Evolutionary conservation across 2,329 filamentous ascomycete genomes (phyloP).

Genomic region (Penicillium oxalicum): DNA sequence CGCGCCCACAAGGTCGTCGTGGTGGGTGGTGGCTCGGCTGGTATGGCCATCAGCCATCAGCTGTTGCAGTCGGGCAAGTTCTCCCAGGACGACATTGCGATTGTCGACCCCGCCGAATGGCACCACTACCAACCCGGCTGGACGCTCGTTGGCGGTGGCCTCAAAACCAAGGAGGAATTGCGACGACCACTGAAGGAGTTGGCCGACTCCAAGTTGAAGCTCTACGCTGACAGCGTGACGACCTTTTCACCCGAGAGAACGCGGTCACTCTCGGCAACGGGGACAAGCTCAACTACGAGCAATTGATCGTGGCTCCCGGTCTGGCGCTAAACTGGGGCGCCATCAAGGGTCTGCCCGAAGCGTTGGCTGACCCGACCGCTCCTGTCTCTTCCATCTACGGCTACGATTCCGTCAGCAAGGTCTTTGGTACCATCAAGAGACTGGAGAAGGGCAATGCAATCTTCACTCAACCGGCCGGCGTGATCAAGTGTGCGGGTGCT

Average conservation of each 20-base stretch:
- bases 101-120: slow-evolving; percentile 57
- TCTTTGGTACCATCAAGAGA: slow-evolving; percentile 44
- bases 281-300: slow-evolving; percentile 55
- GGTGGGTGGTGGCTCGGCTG: slow-evolving; percentile 61
- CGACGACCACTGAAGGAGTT: slow-evolving; percentile 47
- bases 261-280: slow-evolving; percentile 51
- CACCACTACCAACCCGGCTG: slow-evolving; percentile 66
- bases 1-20: slow-evolving; percentile 59
- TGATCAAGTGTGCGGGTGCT: slow-evolving; percentile 57
- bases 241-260: slow-evolving; percentile 53
- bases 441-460: slow-evolving; percentile 49
- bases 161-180: slow-evolving; percentile 58
- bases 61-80: slow-evolving; percentile 57
- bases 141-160: slow-evolving; percentile 62
- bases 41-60: slow-evolving; percentile 61
- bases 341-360: slow-evolving; percentile 54
- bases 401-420: slow-evolving; percentile 52
- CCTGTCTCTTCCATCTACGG: slow-evolving; percentile 54
- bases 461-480: slow-evolving; percentile 55
- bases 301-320: slow-evolving; percentile 58
- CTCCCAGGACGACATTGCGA: slow-evolving; percentile 54
- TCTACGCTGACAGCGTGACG: slow-evolving; percentile 51
- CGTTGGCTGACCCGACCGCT: slow-evolving; percentile 44
- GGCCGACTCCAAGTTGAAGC: slow-evolving; percentile 55
- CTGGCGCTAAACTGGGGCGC: slow-evolving; percentile 48